A percentile compares a stretch with the other conserved stretches of the same genome.
These are phyloP conservation scores for Nicotiana paniculata DNA, from an alignment of 257 asterid genomes.

Conservation along the genomic window DNA sequence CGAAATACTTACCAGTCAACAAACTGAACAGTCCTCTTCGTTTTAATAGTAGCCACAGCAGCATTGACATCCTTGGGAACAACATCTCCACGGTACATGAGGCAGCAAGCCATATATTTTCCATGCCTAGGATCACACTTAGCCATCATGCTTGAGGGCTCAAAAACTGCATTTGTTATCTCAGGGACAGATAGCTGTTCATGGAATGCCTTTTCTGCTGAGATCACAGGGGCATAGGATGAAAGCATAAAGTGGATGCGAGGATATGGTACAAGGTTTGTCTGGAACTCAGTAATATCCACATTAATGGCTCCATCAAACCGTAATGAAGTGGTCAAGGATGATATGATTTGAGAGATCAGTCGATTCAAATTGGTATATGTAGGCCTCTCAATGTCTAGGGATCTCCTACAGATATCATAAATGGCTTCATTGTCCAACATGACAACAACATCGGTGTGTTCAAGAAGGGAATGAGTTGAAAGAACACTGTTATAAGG, in stretches of 20 bases:
- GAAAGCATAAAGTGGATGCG: constrained; percentile 96
- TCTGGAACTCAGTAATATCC: constrained; percentile 81
- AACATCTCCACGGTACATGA: constrained; percentile 95
- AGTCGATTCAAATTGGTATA: constrained; percentile 76
- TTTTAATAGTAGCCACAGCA: constrained; percentile 84
- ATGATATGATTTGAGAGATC: constrained; percentile 83
- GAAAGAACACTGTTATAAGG: constrained; percentile 93
- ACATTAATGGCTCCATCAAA: constrained; percentile 93
- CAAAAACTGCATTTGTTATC: constrained; percentile 83
- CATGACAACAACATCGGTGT: constrained; percentile 77
- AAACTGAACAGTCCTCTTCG: constrained; percentile 85
- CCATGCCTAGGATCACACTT: constrained; percentile 95
- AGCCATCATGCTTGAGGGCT: constrained; percentile 96
- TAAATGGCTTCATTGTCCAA: constrained; percentile 91
- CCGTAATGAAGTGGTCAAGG: constrained; percentile 80
- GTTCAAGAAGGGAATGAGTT: constrained; percentile 88
- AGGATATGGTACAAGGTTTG: constrained; percentile 92
- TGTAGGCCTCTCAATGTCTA: constrained; percentile 88
- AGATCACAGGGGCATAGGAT: constrained; percentile 92
- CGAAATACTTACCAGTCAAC: constrained; percentile 69
- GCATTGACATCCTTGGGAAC: constrained; percentile 95
- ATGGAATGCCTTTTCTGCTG: constrained; percentile 83
- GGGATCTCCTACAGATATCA: constrained; percentile 79
- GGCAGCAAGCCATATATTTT: constrained; percentile 93
- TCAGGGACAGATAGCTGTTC: constrained; percentile 88